phyloP scores from a whole-genome alignment of 176 grass and related monocot genomes.

The Stipa capillata region DNA sequence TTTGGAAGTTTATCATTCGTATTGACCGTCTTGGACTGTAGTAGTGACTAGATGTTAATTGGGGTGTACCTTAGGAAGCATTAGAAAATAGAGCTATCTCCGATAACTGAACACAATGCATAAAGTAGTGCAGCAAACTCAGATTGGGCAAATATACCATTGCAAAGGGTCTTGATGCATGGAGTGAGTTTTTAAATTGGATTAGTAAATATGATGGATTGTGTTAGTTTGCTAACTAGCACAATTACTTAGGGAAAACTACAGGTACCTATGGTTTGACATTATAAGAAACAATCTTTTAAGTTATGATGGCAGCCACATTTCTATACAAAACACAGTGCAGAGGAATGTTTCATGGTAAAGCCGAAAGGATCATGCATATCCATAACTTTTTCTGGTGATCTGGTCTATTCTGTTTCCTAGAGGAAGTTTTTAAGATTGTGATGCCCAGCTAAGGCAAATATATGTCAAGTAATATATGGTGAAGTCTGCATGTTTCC shows the following conservation, averaged over 20 bases:
- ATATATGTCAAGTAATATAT: background rate
- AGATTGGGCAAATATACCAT: background rate
- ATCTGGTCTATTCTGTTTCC: background rate
- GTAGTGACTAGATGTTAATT: background rate
- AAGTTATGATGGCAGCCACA: background rate
- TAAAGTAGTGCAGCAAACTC: background rate
- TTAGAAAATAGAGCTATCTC: background rate
- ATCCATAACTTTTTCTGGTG: background rate
- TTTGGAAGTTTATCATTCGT: background rate
- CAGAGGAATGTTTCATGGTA: background rate
- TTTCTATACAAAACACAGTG: background rate
- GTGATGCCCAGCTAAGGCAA: background rate
- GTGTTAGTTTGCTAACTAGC: background rate
- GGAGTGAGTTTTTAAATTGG: background rate
- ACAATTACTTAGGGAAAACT: background rate
- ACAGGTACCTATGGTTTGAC: background rate
- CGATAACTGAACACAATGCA: background rate
- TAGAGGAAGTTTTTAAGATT: background rate
- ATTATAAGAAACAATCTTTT: background rate
- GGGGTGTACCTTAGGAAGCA: background rate
- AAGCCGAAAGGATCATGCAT: background rate
- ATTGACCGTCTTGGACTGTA: background rate
- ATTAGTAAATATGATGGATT: background rate
- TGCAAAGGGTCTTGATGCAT: background rate
- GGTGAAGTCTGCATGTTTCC: background rate